Conservation (phyloP, 2,329 filamentous ascomycete genomes). For the Alternaria brassicae region DNA sequence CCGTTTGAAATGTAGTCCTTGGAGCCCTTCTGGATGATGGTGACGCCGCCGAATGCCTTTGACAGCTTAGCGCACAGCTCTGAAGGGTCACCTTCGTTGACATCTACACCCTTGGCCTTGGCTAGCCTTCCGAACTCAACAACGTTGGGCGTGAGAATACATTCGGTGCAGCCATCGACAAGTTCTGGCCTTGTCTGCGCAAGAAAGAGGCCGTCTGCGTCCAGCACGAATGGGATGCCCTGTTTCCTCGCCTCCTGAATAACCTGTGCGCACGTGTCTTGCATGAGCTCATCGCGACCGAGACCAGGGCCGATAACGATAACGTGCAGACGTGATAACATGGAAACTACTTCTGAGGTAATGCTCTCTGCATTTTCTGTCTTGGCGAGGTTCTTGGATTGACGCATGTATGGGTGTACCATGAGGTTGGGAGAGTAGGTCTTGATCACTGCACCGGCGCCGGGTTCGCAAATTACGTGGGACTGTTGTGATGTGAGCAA, state of each 20-base stretch:
- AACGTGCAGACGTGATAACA: conserved; percentile 88
- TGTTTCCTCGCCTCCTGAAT: conserved; percentile 77
- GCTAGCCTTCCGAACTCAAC: conserved; percentile 89
- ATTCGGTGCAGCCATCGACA: conserved; percentile 79
- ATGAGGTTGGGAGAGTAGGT: conserved; percentile 97
- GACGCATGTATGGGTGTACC: conserved; percentile 95
- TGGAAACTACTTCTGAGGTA: conserved; percentile 72
- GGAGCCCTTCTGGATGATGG: conserved; percentile 86
- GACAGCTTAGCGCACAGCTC: conserved; percentile 74
- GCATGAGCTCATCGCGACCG: conserved; percentile 88
- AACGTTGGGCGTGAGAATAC: conserved; percentile 92
- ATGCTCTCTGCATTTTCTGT: conserved; percentile 68
- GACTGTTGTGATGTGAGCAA: conserved; percentile 61
- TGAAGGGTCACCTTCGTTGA: conserved; percentile 58
- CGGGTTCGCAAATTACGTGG: conserved; percentile 94
- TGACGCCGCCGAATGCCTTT: conserved; percentile 81
- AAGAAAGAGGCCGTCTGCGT: conserved; percentile 86
- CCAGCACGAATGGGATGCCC: conserved; percentile 81
- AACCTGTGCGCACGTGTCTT: conserved; percentile 80
- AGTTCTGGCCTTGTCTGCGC: conserved; percentile 78
- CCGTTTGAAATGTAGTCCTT: conserved; percentile 87
- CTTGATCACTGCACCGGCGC: conserved; percentile 86
- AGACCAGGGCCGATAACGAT: conserved; percentile 92
- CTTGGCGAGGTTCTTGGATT: conserved; percentile 65
- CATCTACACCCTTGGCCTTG: conserved; percentile 73